Evolutionary conservation across 2,329 filamentous ascomycete species (phyloP).

Genomic region (Coleophoma cylindrospora): DNA sequence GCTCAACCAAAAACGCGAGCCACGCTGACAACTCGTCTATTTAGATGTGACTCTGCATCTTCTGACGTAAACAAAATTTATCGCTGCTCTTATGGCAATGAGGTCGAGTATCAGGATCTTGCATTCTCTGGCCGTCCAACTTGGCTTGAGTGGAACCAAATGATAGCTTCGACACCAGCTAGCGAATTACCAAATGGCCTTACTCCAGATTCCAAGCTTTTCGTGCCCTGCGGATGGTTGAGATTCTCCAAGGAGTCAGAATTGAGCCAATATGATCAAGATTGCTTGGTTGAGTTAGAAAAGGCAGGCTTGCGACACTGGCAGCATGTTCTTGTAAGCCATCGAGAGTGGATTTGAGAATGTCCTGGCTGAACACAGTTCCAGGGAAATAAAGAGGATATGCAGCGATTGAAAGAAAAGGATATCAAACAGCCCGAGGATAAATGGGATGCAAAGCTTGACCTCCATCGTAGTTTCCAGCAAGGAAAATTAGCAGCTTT

Average conservation of each 20-base stretch:
- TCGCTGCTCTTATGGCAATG: constrained; percentile 33
- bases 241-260: background rate
- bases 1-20: background rate
- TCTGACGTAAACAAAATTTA: constrained; percentile 42
- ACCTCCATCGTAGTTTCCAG: background rate
- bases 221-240: constrained; percentile 1
- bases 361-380: background rate
- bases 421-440: background rate
- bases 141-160: constrained; percentile 3
- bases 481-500: constrained; percentile 1
- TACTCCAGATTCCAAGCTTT: background rate
- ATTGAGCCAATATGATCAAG: constrained; percentile 1
- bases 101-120: constrained; percentile 17
- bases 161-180: background rate
- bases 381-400: background rate
- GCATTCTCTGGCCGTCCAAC: background rate
- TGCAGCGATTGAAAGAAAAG: background rate
- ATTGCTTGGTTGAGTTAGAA: background rate
- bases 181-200: constrained; percentile 1
- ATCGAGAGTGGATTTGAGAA: background rate
- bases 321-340: constrained; percentile 1
- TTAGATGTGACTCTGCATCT: constrained; percentile 35
- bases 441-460: background rate
- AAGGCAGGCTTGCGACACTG: background rate
- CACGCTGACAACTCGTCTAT: constrained; percentile 22